Evolutionary conservation across 108 stramenopile genomes (phyloP).

Genomic region (Phaeodactylum tricornutum): DNA sequence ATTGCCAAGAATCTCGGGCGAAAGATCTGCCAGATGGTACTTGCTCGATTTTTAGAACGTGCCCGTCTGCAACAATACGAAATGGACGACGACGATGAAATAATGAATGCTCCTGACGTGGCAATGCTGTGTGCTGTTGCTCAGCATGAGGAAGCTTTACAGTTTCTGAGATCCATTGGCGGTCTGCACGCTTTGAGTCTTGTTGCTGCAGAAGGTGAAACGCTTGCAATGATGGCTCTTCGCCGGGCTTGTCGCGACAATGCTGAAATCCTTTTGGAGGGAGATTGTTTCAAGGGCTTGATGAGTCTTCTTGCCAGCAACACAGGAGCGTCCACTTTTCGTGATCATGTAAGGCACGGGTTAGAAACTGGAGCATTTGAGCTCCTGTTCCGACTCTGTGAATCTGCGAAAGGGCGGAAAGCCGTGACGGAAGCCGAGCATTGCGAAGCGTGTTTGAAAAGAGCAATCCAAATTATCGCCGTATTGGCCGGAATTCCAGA

Average conservation of each 20-base stretch:
- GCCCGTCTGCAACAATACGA: conserved; percentile 46
- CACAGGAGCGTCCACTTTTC: conserved; percentile 11
- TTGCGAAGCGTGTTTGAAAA: conserved; percentile 15
- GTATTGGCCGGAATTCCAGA: conserved; percentile 1
- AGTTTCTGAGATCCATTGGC: conserved; percentile 40
- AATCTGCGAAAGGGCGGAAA: conserved; percentile 22
- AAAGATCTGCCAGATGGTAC: conserved; percentile 62
- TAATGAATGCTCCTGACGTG: conserved; percentile 68
- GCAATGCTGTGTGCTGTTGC: conserved; percentile 64
- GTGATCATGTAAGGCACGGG: conserved; percentile 14
- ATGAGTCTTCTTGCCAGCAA: conserved; percentile 35
- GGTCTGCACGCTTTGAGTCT: conserved; percentile 69
- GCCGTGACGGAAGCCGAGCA: conserved; percentile 17
- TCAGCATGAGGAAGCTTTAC: conserved; percentile 46
- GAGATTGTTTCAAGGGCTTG: conserved; percentile 46
- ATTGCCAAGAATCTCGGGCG: conserved; percentile 54
- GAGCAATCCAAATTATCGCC: conserved; percentile 21
- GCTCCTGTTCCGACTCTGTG: conserved; percentile 22
- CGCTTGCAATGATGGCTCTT: conserved; percentile 48
- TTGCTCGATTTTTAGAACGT: conserved; percentile 55
- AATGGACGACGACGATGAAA: conserved; percentile 34
- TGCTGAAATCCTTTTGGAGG: conserved; percentile 42
- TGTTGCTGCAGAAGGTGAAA: conserved; percentile 67
- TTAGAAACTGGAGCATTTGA: conserved; percentile 28
- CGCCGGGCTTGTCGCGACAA: conserved; percentile 47